Evolutionary conservation across 2,329 filamentous ascomycete genomes (phyloP), one percentile per base, ranked within the genome.

Genomic region (Volutella citrinella): DNA sequence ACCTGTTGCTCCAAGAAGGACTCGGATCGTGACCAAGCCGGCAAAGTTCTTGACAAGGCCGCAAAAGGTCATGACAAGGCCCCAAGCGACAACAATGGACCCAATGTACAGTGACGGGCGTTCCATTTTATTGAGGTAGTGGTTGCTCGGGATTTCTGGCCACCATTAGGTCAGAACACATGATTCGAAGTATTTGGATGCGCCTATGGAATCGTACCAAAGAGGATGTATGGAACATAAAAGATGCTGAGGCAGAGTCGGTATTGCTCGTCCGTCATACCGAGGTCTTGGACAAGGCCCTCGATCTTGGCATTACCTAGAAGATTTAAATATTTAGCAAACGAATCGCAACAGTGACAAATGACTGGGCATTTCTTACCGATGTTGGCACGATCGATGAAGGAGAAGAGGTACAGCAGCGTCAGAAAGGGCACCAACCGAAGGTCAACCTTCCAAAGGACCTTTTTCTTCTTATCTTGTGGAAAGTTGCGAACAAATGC

Each of bases 251-350:
- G 56, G 4, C 38, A 43, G 13, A 52, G 25, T 16, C 50, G 50
- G 36, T 49, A 86, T 53, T 82, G 68, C 10, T 69, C 67, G 11
- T 70, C 61, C 2, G 69, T 70, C 65, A 84, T 72, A 17, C 70
- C 34, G 5, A 57, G 23, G 20, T 56, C 49, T 19, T 67, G 32
- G 17, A 53, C 48, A 7, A 60, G 40, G 10, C 57, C 54, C 40
- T 59, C 57, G 26, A 77, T 73, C 56, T 74, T 76, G 7, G 74
- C 71, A 53, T 76, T 76, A 30, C 41, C 31, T 33, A 22, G 6
- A 11, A 6, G 16, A n/a, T n/a, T n/a, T n/a, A n/a, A n/a, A n/a
- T n/a, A n/a, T n/a, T n/a, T n/a, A n/a, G n/a, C n/a, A n/a, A 10
- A 19, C 12, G 12, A 18, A n/a, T n/a, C n/a, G n/a, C n/a, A n/a